Conservation (phyloP, 805 yeast genomes). For the Babjeviella inositovora region DNA sequence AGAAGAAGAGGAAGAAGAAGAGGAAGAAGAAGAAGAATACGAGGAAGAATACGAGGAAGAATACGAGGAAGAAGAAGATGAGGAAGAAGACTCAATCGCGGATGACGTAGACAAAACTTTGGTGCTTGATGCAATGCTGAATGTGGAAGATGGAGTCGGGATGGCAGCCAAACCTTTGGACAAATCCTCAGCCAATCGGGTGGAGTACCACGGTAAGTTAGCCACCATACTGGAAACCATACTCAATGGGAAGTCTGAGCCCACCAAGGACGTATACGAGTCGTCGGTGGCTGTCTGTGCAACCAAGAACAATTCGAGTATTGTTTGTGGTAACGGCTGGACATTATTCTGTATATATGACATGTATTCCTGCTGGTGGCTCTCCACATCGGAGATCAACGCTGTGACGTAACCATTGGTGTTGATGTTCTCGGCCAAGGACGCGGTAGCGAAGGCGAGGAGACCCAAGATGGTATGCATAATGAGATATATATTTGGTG, state of each 20-base stretch:
- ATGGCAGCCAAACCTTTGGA: conserved; percentile 3
- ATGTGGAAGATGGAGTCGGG: conserved; percentile 2
- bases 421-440: no score
- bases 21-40: conserved; percentile 1
- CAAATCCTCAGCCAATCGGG: conserved; percentile 1
- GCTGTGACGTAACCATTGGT: no score
- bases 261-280: no score
- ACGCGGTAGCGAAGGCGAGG: no score
- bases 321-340: no score
- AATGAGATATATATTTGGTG: no score
- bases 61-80: conserved; percentile 1
- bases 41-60: neutral
- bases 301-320: no score
- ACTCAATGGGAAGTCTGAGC: conserved; percentile 1
- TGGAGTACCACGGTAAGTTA: conserved; percentile 1
- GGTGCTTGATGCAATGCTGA: conserved; percentile 1
- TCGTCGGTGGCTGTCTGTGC: no score
- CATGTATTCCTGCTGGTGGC: no score
- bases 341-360: no score
- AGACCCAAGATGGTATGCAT: no score
- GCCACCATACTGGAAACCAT: neutral
- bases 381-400: no score
- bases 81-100: neutral
- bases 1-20: conserved; percentile 1
- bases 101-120: neutral